Evolutionary conservation across 2,329 filamentous ascomycete genomes (phyloP), one percentile per base, ranked within the genome.

Genomic region (Mariannaea elegans): DNA sequence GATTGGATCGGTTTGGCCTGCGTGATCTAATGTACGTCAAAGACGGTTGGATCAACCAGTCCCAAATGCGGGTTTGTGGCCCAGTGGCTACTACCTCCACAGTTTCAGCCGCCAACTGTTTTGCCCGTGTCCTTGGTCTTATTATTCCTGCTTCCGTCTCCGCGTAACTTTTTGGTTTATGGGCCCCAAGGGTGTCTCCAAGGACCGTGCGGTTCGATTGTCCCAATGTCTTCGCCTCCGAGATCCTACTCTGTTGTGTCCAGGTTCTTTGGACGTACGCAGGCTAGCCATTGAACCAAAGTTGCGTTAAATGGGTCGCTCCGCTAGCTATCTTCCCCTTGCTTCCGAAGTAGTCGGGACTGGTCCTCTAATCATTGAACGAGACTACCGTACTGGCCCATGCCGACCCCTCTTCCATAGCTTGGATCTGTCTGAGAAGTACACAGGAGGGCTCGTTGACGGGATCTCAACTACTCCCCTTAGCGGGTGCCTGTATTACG

Each of bases 11-110:
- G 54, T 56, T 57, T 21, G 56, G 63, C 56, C 63, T 62, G 63
- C 55, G 49, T 63, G 65, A 70, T 70, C 68, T 70, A 32, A 62
- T 61, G 61, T 66, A 61, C 47, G 56, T 65, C 59, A 70, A 9
- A 59, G 54, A 47, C 46, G 54, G 47, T 59, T 62, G 46, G 56
- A 50, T 56, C 60, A 61, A 61, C 65, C 56, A 47, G 56, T 55
- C 60, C 46, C 46, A 31, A 47, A 34, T 47, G 51, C 16, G 19
- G 23, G 31, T 42, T 29, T 54, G 23, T 38, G 29, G 36, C 45
- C 46, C 19, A 44, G 19, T 29, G 27, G 13, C 44, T 19, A 36
- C 18, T 21, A 24, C 34, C 42, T 48, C 47, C 41, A 23, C 38
- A 44, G 29, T 39, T 27, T 54, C 50, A 59, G 56, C 55, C 47